Conservation (phyloP, 768 basidiomycete genomes). For the Mycena sanguinolenta region DNA sequence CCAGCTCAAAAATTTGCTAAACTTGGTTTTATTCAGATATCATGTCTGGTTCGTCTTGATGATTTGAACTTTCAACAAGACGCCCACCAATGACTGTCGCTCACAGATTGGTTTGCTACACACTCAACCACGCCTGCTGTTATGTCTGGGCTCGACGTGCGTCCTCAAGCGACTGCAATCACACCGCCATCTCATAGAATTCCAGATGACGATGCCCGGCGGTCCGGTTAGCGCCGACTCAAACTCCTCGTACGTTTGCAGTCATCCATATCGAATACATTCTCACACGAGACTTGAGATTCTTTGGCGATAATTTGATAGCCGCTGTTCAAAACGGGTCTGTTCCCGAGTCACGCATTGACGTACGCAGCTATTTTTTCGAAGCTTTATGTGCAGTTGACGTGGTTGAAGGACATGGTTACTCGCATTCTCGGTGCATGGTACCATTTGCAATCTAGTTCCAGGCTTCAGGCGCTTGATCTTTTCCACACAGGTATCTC, state of each 20-base stretch:
- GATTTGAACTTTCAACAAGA: conserved; percentile 24
- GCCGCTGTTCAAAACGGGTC: conserved; percentile 69
- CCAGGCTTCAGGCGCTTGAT: neutral
- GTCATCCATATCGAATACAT: conserved; percentile 40
- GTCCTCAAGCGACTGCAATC: conserved; percentile 28
- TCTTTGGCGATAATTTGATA: conserved; percentile 12
- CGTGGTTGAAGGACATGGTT: conserved; percentile 67
- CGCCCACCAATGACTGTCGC: conserved; percentile 50
- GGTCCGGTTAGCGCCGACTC: conserved; percentile 43
- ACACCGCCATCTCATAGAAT: neutral
- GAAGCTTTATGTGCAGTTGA: conserved; percentile 11
- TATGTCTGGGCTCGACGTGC: conserved; percentile 72
- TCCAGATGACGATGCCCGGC: conserved; percentile 82
- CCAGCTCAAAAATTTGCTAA: neutral
- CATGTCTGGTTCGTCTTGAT: conserved; percentile 55
- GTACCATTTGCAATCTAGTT: conserved; percentile 42
- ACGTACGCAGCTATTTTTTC: conserved; percentile 46
- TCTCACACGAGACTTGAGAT: conserved; percentile 50
- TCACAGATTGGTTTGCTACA: conserved; percentile 74
- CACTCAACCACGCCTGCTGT: conserved; percentile 60
- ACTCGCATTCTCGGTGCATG: conserved; percentile 78
- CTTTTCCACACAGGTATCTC: conserved; percentile 45
- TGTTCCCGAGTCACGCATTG: conserved; percentile 68
- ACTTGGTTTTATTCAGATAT: conserved; percentile 49
- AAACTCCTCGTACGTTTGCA: conserved; percentile 67